Base-by-base conservation (phyloP, 2,329 filamentous ascomycete species). In the Clonostachys rosea region DNA sequence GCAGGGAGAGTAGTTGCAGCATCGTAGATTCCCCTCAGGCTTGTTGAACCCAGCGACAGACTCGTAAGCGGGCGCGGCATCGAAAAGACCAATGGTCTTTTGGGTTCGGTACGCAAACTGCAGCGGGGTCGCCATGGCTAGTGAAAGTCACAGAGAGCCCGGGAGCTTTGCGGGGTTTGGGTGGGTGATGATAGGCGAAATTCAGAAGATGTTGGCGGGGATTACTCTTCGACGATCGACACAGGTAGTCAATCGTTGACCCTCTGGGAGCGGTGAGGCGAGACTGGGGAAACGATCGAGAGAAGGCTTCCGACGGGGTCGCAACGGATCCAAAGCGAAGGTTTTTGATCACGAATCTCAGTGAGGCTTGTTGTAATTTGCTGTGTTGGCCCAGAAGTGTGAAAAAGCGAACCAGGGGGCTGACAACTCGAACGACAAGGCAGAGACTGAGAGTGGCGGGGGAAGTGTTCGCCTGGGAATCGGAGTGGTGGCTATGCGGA, bases 51-150 rank as follows among this genome's bases (percentile, higher is more conserved):
- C 92, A 62, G 88, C 74, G 63, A 97, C 79, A 63, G 86, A 74
- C 69, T 89, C 81, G 73, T 99, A 99, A 63, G 86, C 81, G 52
- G 94, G 94, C 57, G 85, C 88, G 61, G 91, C 90, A 75, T 97
- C 89, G 72, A 95, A 83, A 70, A 97, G 78, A 63, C 91, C 91
- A 75, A 99, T 91, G 69, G 85, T 86, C 84, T 96, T 97, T 73
- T 91, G 87, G 70, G 94, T 96, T 74, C 94, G 90, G 80, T 88
- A 96, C 72, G 90, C 89, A 84, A 96, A 88, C 83, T 96, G 92
- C 74, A 92, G 87, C 64, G 89, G 84, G 78, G 79, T 85, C 69
- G 89, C 88, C 91, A 96, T 96, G 82, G 84, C 88, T 91, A 91
- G 82, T 84, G 65, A 90, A 91, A 91, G 87, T 78, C 86, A 90